These are phyloP conservation scores for Trichosporon inkin DNA, from an alignment of 1,284 basidiomycete species.

Conservation along the genomic window DNA sequence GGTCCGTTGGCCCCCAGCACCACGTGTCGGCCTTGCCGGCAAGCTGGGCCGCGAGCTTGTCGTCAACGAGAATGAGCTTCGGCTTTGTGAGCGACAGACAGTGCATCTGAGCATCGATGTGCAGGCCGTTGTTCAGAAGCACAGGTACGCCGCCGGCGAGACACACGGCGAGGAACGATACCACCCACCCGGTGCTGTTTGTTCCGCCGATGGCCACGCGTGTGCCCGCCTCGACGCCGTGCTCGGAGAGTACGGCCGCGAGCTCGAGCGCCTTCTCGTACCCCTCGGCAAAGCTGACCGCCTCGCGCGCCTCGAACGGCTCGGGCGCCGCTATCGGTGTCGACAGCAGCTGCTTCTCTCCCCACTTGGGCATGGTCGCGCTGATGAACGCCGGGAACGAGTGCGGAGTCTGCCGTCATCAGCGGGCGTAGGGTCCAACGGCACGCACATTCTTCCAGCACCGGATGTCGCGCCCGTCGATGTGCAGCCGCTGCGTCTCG, in stretches of 20 bases:
- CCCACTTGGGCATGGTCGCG: conserved; percentile 22
- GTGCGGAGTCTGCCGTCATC: conserved; percentile 25
- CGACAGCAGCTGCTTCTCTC: conserved; percentile 32
- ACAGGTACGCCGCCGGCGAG: conserved; percentile 39
- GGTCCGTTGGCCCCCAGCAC: conserved; percentile 5
- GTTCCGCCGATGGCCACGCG: conserved; percentile 39
- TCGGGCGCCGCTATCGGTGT: conserved; percentile 26
- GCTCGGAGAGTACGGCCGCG: conserved; percentile 33
- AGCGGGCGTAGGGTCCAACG: not conserved
- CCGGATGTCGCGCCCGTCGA: not conserved
- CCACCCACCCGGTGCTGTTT: conserved; percentile 39
- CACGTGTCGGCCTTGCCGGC: conserved; percentile 12
- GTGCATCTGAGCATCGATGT: conserved; percentile 29
- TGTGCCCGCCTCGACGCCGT: conserved; percentile 32
- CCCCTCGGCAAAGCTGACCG: conserved; percentile 31
- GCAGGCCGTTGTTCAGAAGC: conserved; percentile 30
- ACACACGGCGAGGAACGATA: conserved; percentile 36
- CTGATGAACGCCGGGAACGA: conserved; percentile 37
- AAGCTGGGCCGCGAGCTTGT: conserved; percentile 28
- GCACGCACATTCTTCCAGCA: not conserved
- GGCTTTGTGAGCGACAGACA: conserved; percentile 32
- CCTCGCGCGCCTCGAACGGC: conserved; percentile 18
- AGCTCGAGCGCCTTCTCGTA: conserved; percentile 26
- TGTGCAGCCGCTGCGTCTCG: not conserved
- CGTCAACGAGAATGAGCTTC: conserved; percentile 33